Percentiles rank a stretch among this genome's conserved stretches.
Conservation (phyloP, 2,329 filamentous ascomycete species). For the Didymellaceae sp. region DNA sequence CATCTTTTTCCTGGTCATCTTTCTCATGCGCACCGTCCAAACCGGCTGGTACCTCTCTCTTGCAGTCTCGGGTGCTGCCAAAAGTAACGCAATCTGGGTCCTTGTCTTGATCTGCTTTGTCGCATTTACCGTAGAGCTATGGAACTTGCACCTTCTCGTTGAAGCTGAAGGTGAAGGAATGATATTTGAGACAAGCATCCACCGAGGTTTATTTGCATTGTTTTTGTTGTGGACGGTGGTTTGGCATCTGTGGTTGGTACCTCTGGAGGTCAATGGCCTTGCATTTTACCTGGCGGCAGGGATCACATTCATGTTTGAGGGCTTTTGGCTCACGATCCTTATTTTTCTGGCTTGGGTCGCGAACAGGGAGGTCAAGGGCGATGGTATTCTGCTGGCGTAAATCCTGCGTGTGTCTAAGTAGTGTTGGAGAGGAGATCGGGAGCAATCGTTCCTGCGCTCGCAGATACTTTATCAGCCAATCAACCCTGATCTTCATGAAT, state of each 20-base stretch:
- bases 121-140: not conserved
- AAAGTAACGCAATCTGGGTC: not conserved
- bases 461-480: no score
- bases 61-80: not conserved
- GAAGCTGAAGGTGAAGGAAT: not conserved
- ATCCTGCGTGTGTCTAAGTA: no score
- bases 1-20: conserved; percentile 1
- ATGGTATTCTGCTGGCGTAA: no score
- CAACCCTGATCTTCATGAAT: no score
- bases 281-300: not conserved
- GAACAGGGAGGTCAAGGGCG: no score
- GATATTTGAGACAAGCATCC: no score
- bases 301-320: not conserved
- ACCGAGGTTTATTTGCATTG: no score
- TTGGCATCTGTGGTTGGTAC: not conserved
- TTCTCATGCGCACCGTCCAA: not conserved
- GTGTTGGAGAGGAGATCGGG: no score
- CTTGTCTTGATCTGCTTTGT: not conserved
- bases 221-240: not conserved
- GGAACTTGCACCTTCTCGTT: not conserved
- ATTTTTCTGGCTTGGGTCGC: not conserved
- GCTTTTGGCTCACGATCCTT: not conserved
- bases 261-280: not conserved
- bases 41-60: not conserved
- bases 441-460: no score